Evolutionary conservation across 2,329 filamentous ascomycete genomes (phyloP).

Genomic region (Xylaria polymorpha): DNA sequence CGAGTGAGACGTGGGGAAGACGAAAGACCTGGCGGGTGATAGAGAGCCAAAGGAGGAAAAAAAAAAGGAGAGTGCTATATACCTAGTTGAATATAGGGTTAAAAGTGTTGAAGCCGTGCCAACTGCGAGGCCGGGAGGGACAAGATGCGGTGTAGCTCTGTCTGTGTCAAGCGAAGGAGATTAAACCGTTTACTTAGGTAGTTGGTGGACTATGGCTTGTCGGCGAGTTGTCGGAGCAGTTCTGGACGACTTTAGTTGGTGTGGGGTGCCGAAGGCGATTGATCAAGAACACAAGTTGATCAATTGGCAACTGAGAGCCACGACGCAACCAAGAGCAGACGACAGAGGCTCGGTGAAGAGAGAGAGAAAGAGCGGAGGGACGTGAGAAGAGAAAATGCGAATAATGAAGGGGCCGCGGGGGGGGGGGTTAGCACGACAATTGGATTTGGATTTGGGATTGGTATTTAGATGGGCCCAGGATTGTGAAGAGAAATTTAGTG

Average conservation of each 20-base stretch:
- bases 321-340: slow-evolving; percentile 18
- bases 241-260: slow-evolving; percentile 6
- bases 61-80: neutral
- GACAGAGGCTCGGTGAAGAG: slow-evolving; percentile 14
- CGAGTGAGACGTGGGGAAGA: slow-evolving; percentile 7
- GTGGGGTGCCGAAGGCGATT: slow-evolving; percentile 24
- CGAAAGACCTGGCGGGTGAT: neutral
- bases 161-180: neutral
- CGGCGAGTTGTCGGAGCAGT: slow-evolving; percentile 25
- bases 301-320: slow-evolving; percentile 24
- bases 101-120: slow-evolving; percentile 30
- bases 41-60: neutral
- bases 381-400: slow-evolving; percentile 14
- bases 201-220: slow-evolving; percentile 11
- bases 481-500: slow-evolving; percentile 48
- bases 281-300: slow-evolving; percentile 23
- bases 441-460: slow-evolving; percentile 12
- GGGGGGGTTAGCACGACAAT: slow-evolving; percentile 25
- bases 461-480: slow-evolving; percentile 34
- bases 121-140: slow-evolving; percentile 7
- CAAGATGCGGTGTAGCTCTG: slow-evolving; percentile 3
- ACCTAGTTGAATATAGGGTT: slow-evolving; percentile 19
- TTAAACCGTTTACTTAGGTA: neutral
- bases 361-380: slow-evolving; percentile 2
- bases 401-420: slow-evolving; percentile 5